Evolutionary conservation across 352 stramenopile species (phyloP), one percentile per base, ranked within the genome.

Genomic region (Aphanomyces invadans): DNA sequence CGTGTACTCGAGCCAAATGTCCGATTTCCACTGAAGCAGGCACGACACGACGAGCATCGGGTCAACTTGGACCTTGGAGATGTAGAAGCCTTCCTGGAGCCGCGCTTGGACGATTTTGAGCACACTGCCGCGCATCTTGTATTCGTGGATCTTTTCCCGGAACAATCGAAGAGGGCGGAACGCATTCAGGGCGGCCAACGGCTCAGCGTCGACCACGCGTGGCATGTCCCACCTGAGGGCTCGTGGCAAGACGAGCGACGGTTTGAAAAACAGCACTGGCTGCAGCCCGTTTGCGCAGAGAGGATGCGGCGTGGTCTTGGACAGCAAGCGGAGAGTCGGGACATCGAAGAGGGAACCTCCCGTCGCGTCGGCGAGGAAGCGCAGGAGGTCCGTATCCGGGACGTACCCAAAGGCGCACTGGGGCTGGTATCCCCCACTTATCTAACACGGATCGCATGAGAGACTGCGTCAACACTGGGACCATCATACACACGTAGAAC

Each of bases 1-100:
- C 19, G 92, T 83, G 53, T 95, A 95, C 72, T 95, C 85, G 25
- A 95, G 71, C 85, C 87, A 95, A 42, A 95, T 81, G 61, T 93
- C 89, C 44, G 91, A 81, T 61, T 92, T 93, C 87, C 87, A 95
- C 60, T 95, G 75, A 21, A 95, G 63, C 39, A 93, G 71, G 45
- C 92, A 95, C 5, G 92, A 82, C 53, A 94, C 71, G 28, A 89
- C 64, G 38, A 92, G 4, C 36, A 19, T 21, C 3, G 49, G 15
- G n/a, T 59, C 25, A 2, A 33, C 9, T 23, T 15, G 11, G n/a
- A 67, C 42, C 11, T 69, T 69, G 39, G 48, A 29, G 4, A 71
- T 49, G 31, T 17, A 62, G 38, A 95, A 95, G 1, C 86, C 86
- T 79, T 95, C 86, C 51, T 83, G 71, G 57, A 92, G 73, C 5